phyloP scores from a whole-genome alignment of 2,329 filamentous ascomycete genomes.

The Ustulina deusta region DNA sequence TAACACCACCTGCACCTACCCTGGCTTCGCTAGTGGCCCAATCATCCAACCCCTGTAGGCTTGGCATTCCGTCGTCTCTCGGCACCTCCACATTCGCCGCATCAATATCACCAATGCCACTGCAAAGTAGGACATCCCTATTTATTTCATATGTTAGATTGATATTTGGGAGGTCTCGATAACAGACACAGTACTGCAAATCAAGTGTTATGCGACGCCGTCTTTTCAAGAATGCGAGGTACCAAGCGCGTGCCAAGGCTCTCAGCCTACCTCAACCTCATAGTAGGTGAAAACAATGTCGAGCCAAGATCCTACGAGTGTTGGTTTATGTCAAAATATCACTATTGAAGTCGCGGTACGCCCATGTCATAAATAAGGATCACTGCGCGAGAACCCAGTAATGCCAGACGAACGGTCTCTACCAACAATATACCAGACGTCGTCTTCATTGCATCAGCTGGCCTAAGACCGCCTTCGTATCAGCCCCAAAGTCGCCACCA shows the following conservation, averaged over 20 bases:
- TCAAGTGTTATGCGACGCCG: not conserved
- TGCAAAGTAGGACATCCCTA: not conserved
- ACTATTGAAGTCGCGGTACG: not conserved
- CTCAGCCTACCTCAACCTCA: not conserved
- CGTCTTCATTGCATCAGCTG: not conserved
- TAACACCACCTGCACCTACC: not conserved
- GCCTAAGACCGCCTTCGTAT: constrained; percentile 1
- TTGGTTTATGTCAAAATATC: not conserved
- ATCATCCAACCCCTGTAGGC: not conserved
- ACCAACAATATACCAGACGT: not conserved
- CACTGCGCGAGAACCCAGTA: not conserved
- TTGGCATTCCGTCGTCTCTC: not conserved
- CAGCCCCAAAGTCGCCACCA: constrained; percentile 18
- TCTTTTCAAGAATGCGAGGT: too few species aligned
- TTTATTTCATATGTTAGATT: not conserved
- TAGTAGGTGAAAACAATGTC: not conserved
- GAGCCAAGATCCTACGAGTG: not conserved
- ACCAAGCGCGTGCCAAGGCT: too few species aligned
- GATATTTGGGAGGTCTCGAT: not conserved
- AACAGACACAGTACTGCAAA: not conserved
- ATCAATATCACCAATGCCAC: not conserved
- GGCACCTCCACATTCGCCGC: not conserved
- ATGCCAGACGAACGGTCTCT: not conserved
- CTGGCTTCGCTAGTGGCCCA: not conserved
- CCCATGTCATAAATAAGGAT: not conserved